Base-by-base conservation (phyloP, 2,329 filamentous ascomycete species). In the Botryotinia globosa region DNA sequence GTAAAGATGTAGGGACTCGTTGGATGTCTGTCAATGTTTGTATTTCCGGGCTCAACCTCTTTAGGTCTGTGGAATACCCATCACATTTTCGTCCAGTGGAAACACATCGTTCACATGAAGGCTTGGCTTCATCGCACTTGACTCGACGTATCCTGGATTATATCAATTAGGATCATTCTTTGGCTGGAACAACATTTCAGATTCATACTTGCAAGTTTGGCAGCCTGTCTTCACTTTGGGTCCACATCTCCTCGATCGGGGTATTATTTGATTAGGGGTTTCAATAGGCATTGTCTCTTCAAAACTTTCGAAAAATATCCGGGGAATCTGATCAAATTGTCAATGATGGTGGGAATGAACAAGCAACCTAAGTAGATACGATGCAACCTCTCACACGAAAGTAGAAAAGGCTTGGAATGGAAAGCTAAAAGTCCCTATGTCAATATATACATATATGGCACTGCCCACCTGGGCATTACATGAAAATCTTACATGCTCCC, bases 1-100 rank as follows among this genome's bases (percentile, higher is more conserved):
- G 76, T 6, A 77, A 62, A 20, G 73, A 73, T 68, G 69, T 76
- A 51, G 70, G 66, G 32, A 77, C n/a, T 69, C 73, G 76, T 25
- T 76, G 74, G 16, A 76, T 73, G 25, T 76, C 66, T 8, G 56
- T 62, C 18, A 32, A 14, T 44, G 48, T 69, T 29, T 70, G 63
- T 22, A 42, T 25, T n/a, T 59, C 72, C 6, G 59, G 72, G 10
- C 29, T 71, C n/a, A 69, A 63, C 16, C n/a, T 54, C 3, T 54
- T 63, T n/a, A 66, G 39, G 54, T 66, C 67, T 45, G 20, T 32
- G 25, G 54, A 7, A 54, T 75, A 75, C 12, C 74, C 72, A 45
- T 75, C 74, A 54, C 73, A 75, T 61, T 32, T 48, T 25, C 72
- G 51, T 37, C 74, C 69, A 20, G 73, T 75, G 1, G 51, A 59